Evolutionary conservation across 768 basidiomycete genomes (phyloP).

Genomic region (Tulasnella sp.): DNA sequence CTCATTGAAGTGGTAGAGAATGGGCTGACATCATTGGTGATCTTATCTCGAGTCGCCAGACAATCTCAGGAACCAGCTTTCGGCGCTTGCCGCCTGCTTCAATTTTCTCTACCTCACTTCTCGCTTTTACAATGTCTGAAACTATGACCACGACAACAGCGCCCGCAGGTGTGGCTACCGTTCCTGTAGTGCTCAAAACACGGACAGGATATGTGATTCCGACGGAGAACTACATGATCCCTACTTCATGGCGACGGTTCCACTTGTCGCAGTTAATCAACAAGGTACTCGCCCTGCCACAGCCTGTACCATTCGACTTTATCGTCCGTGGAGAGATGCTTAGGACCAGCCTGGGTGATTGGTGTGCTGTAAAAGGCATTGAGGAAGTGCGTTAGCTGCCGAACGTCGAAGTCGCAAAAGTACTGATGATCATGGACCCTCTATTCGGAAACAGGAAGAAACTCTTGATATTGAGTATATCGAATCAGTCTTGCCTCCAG

Average conservation of each 20-base stretch:
- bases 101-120: no score
- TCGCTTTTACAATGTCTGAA: not conserved
- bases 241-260: constrained; percentile 82
- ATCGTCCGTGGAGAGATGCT: constrained; percentile 75
- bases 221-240: constrained; percentile 86
- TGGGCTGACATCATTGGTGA: no score
- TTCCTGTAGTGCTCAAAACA: constrained; percentile 61
- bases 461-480: constrained; percentile 89
- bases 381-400: constrained; percentile 45
- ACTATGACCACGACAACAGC: not conserved
- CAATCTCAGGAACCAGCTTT: no score
- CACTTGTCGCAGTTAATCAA: constrained; percentile 96
- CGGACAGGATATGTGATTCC: constrained; percentile 65
- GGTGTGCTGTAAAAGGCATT: constrained; percentile 58
- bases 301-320: constrained; percentile 88
- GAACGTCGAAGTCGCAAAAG: not conserved
- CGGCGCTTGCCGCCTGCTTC: no score
- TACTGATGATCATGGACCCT: not conserved
- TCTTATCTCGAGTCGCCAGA: no score
- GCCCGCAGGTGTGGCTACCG: not conserved
- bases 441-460: constrained; percentile 52
- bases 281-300: constrained; percentile 67
- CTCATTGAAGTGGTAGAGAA: not conserved
- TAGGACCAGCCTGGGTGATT: constrained; percentile 57
- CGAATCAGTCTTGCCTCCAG: constrained; percentile 77